Conservation (phyloP, 441 rosid species). For the Flueggea neowawraea region DNA sequence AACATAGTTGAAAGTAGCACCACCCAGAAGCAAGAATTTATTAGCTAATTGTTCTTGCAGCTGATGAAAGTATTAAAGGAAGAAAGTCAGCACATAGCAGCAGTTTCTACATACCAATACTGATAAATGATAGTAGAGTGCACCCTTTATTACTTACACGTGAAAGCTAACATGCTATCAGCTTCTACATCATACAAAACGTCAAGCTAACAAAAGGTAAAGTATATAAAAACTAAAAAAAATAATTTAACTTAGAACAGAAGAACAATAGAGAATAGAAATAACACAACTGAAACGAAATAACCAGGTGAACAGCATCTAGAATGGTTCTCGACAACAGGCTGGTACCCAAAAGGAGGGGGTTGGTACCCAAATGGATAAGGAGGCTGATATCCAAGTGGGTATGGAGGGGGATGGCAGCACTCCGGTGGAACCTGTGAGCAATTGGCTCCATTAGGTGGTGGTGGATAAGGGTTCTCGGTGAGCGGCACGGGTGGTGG, state of each 20-base stretch:
- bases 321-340: slow-evolving; percentile 17
- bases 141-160: too few relatives aligned
- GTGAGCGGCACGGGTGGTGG: slow-evolving; percentile 30
- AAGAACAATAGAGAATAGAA: slow-evolving; percentile 13
- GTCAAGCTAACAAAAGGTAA: too few relatives aligned
- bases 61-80: too few relatives aligned
- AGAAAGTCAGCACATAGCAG: too few relatives aligned
- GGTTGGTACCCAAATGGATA: slow-evolving; percentile 25
- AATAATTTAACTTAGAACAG: slow-evolving; percentile 7
- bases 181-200: too few relatives aligned
- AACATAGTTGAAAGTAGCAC: too few relatives aligned
- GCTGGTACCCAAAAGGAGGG: slow-evolving; percentile 32
- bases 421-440: slow-evolving; percentile 38
- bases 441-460: slow-evolving; percentile 31
- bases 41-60: too few relatives aligned
- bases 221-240: too few relatives aligned
- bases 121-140: too few relatives aligned
- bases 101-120: too few relatives aligned
- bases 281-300: slow-evolving; percentile 14
- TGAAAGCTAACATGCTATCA: too few relatives aligned
- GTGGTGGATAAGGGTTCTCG: slow-evolving; percentile 12
- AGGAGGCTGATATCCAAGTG: slow-evolving; percentile 32
- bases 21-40: too few relatives aligned
- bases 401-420: slow-evolving; percentile 44
- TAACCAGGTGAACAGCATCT: slow-evolving; percentile 5